Evolutionary conservation across 495 filamentous ascomycete species (phyloP), one percentile per base, ranked within the genome.

Genomic region (Chaetomium tenue): DNA sequence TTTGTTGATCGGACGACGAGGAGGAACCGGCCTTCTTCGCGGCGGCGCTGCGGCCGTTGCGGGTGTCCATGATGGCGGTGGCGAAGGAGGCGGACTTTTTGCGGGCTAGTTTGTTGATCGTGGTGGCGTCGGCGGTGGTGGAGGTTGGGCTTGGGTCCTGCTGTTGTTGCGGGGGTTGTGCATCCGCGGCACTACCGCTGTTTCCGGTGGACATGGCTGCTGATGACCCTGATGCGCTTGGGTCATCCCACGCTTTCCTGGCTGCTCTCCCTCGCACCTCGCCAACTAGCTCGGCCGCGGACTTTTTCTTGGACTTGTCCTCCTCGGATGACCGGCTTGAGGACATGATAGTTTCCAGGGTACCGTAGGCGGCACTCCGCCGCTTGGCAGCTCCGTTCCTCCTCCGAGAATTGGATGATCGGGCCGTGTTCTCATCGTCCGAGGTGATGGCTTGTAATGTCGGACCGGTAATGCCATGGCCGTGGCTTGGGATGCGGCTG

Each of bases 331-430:
- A 83, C 51, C 81, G 77, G 61, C 82, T 84, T 0, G 78, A 81
- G 50, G 79, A 83, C 75, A 84, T 84, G 67, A 84, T 84, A 0
- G 82, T 86, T 58, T 86, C 82, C 25, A 86, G 63, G 4, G 82
- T 84, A 6, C 81, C 80, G 60, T 83, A 82, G 8, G 83, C 82
- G 5, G 70, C 72, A 30, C 79, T 82, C 61, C 75, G 79, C 53
- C 78, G 68, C 61, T 78, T 69, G 12, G 70, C 44, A 5, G 2
- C 72, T 26, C 69, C 68, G 60, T 71, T 73, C 60, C 66, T 71
- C 48, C 66, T 72, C 60, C 68, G 52, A 20, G 64, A 73, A 46
- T 64, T 65, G 18, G 68, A 47, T 0, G n/a, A 55, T 39, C 63
- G 42, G 13, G 65, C 59, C 28, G 66, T 26, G 15, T 63, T 44